Percentiles rank a stretch among this genome's conserved stretches.
phyloP scores from a whole-genome alignment of 495 filamentous ascomycete species.

The Talaromyces trachyspermus region DNA sequence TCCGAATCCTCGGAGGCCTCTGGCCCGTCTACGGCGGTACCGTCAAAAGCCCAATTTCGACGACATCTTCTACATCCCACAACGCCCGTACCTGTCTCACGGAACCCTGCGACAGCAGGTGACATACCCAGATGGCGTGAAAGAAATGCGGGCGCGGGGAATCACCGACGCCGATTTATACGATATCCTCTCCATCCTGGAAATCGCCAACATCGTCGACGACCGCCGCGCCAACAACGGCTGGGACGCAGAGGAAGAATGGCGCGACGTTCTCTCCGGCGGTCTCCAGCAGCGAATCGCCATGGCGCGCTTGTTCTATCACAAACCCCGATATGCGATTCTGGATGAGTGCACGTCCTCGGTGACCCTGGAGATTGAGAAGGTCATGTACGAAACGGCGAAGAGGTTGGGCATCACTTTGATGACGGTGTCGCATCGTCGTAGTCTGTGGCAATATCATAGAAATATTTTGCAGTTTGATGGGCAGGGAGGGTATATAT shows the following conservation, averaged over 20 bases:
- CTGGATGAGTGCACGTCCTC: slow-evolving; percentile 93
- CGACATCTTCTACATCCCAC: slow-evolving; percentile 97
- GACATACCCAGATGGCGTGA: slow-evolving; percentile 86
- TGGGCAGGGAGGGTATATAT: slow-evolving; percentile 84
- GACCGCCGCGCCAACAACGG: slow-evolving; percentile 68
- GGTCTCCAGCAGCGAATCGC: slow-evolving; percentile 96
- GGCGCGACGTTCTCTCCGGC: slow-evolving; percentile 83
- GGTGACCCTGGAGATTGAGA: slow-evolving; percentile 89
- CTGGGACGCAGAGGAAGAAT: slow-evolving; percentile 95
- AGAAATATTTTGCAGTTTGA: slow-evolving; percentile 92
- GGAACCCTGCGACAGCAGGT: slow-evolving; percentile 90
- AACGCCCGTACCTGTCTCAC: slow-evolving; percentile 85
- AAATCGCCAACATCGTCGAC: slow-evolving; percentile 79
- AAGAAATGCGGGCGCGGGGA: slow-evolving; percentile 78
- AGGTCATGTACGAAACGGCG: slow-evolving; percentile 93
- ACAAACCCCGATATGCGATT: slow-evolving; percentile 81
- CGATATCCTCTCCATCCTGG: slow-evolving; percentile 66
- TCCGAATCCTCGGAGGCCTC: slow-evolving; percentile 90
- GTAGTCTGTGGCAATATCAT: slow-evolving; percentile 96
- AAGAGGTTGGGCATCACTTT: slow-evolving; percentile 86
- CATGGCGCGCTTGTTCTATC: slow-evolving; percentile 96
- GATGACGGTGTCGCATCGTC: slow-evolving; percentile 89
- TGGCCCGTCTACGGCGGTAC: slow-evolving; percentile 98
- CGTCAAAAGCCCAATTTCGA: slow-evolving; percentile 82
- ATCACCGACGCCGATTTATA: slow-evolving; percentile 76